Base-by-base conservation (phyloP, 257 asterid genomes). In the Solanum verrucosum region DNA sequence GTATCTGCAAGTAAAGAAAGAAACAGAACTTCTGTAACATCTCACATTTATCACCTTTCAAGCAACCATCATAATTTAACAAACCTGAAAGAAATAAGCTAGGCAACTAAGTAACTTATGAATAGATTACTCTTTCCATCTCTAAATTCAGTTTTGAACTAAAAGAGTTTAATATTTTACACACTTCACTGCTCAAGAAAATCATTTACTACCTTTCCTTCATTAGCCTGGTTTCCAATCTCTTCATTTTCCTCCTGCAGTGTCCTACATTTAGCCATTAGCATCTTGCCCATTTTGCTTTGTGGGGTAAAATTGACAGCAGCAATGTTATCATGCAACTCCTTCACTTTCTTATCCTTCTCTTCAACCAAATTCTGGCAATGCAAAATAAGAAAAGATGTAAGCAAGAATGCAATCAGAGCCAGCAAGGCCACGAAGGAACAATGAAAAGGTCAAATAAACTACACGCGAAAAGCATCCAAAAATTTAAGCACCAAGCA, bases 151-250 rank as follows among this genome's bases (percentile, higher is more conserved):
- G 42, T 18, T 81, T 49, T 7, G 27, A 81, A 81, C 67, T 46
- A 29, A 18, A 79, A 15, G 10, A 16, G 21, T 5, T 46, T 0
- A 18, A 81, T 9, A 3, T 46, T 46, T 46, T 81, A 29, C 42
- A 82, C 85, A 82, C 85, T 46, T 81, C 42, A 46, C 68, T 49
- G 42, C 52, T 49, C 70, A 29, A 81, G 11, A 81, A 46, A 81
- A 81, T 18, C 18, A 31, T 81, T 65, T n/a, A 63, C 13, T 94
- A 96, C 99, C 99, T 97, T 97, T 87, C 99, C 99, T 92, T 97
- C 99, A 67, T 97, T 94, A 88, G 99, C 98, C 93, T 96, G 98
- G 90, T 94, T 96, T 44, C 99, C 99, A 52, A 96, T 97, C 95
- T 96, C 98, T 87, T 97, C 99, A 81, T 96, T 97, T 95, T 97